A percentile compares a stretch with the other conserved stretches of the same genome.
Evolutionary conservation across 345 rosid species (phyloP).

Genomic region (Adansonia digitata): DNA sequence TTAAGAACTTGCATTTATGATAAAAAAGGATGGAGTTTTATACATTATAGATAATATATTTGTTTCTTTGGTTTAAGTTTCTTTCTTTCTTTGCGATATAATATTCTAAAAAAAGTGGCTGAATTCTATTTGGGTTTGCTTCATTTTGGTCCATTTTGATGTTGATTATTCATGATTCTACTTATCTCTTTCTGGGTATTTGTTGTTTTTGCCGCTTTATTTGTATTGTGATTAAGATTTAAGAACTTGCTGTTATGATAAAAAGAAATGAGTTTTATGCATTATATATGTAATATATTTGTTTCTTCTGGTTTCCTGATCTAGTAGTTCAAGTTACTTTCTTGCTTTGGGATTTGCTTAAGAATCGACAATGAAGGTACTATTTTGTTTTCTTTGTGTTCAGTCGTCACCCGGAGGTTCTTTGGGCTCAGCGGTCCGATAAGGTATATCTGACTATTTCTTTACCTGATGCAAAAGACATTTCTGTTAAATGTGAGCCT

Average conservation of each 20-base stretch:
- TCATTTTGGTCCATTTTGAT: too few species aligned
- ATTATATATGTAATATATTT: background rate
- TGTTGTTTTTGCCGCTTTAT: background rate
- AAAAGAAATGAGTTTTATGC: background rate
- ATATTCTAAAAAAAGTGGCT: too few species aligned
- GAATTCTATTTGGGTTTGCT: too few species aligned
- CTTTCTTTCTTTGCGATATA: background rate
- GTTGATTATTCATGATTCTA: too few species aligned
- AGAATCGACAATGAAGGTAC: background rate
- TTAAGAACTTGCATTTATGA: background rate
- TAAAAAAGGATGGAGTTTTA: too few species aligned
- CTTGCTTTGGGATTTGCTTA: background rate
- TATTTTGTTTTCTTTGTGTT: background rate
- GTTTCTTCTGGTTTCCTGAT: background rate
- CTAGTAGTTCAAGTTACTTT: constrained; percentile 1
- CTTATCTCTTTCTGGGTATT: background rate
- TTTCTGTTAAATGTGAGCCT: constrained; percentile 72
- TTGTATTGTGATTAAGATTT: background rate
- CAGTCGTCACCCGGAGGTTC: constrained; percentile 91
- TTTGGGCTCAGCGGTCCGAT: constrained; percentile 94
- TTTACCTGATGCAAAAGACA: constrained; percentile 77
- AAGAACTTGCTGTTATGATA: background rate
- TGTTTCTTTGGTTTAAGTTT: background rate
- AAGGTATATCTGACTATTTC: constrained; percentile 73
- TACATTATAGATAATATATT: too few species aligned